Percentiles rank a stretch among this genome's conserved stretches.
These are phyloP conservation scores for Blastomyces parvus DNA, from an alignment of 2,329 filamentous ascomycete genomes.

Conservation along the genomic window DNA sequence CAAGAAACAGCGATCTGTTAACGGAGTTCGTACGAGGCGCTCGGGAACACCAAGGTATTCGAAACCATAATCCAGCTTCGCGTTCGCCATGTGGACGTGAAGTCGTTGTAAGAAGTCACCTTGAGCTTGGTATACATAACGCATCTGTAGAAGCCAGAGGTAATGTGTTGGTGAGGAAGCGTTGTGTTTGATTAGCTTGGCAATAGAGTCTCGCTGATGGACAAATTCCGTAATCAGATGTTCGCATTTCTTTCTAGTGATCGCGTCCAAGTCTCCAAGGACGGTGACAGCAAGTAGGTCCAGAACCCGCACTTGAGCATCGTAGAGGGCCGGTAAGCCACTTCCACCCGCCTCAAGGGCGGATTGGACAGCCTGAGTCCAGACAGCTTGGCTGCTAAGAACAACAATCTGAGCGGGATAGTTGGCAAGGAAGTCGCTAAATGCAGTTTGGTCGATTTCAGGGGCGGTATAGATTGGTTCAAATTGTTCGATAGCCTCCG, in stretches of 20 bases:
- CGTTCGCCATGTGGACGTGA: conserved; percentile 93
- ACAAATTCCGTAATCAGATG: conserved; percentile 98
- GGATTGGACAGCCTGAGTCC: conserved; percentile 79
- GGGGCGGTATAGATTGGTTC: conserved; percentile 64
- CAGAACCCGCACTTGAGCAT: conserved; percentile 75
- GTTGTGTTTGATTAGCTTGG: conserved; percentile 67
- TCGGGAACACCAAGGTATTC: conserved; percentile 97
- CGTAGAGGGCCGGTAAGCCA: conserved; percentile 61
- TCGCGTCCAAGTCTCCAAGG: conserved; percentile 74
- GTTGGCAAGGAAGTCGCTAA: conserved; percentile 69
- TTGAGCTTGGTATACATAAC: conserved; percentile 76
- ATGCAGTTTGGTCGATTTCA: conserved; percentile 57
- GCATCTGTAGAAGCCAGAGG: conserved; percentile 93
- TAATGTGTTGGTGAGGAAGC: conserved; percentile 72
- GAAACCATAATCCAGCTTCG: conserved; percentile 89
- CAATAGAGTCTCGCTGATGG: conserved; percentile 88
- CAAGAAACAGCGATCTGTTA: conserved; percentile 96
- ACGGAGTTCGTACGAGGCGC: conserved; percentile 86
- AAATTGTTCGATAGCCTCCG: conserved; percentile 77
- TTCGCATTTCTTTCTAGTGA: conserved; percentile 92
- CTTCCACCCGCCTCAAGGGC: conserved; percentile 63
- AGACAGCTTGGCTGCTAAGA: conserved; percentile 83
- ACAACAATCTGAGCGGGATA: conserved; percentile 95
- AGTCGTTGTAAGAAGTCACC: conserved; percentile 76
- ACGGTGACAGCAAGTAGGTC: conserved; percentile 81